Evolutionary conservation across 2,329 filamentous ascomycete genomes (phyloP).

Genomic region (Sordariomycetes sp.): DNA sequence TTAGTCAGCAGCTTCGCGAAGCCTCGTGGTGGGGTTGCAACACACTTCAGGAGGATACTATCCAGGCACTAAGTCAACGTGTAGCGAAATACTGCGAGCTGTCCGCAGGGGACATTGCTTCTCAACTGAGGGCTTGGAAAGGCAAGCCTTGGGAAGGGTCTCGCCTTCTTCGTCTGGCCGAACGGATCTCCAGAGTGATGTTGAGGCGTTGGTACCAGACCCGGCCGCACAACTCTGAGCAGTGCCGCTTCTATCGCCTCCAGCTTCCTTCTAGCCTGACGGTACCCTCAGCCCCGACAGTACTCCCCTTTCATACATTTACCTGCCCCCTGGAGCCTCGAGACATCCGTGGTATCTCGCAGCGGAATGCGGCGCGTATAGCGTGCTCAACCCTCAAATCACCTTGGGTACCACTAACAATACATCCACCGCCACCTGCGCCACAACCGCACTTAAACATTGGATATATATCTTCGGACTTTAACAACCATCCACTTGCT

Average conservation of each 20-base stretch:
- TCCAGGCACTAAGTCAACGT: slow-evolving; percentile 34
- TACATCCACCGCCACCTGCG: slow-evolving; percentile 78
- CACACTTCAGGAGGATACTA: slow-evolving; percentile 46
- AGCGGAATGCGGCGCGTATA: slow-evolving; percentile 87
- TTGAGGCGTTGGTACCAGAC: slow-evolving; percentile 86
- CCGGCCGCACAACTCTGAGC: slow-evolving; percentile 16
- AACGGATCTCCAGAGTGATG: slow-evolving; percentile 70
- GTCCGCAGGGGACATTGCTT: slow-evolving; percentile 22
- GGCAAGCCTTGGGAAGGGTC: slow-evolving; percentile 82
- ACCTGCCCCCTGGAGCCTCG: slow-evolving; percentile 87
- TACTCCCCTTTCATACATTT: slow-evolving; percentile 95
- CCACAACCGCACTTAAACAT: slow-evolving; percentile 79
- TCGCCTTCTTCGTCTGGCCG: slow-evolving; percentile 70
- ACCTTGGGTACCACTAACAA: slow-evolving; percentile 72
- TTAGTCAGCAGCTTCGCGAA: slow-evolving; percentile 77
- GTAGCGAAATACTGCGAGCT: slow-evolving; percentile 32
- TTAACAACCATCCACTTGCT: slow-evolving; percentile 95
- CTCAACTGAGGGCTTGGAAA: slow-evolving; percentile 50
- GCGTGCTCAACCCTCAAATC: slow-evolving; percentile 81
- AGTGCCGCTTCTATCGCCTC: slow-evolving; percentile 51
- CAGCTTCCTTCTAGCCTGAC: slow-evolving; percentile 64
- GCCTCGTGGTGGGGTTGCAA: slow-evolving; percentile 80
- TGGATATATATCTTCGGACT: slow-evolving; percentile 95
- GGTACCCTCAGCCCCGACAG: slow-evolving; percentile 82
- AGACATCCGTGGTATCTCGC: slow-evolving; percentile 88